phyloP scores from a whole-genome alignment of 495 filamentous ascomycete species.

The Neurospora cerealis region DNA sequence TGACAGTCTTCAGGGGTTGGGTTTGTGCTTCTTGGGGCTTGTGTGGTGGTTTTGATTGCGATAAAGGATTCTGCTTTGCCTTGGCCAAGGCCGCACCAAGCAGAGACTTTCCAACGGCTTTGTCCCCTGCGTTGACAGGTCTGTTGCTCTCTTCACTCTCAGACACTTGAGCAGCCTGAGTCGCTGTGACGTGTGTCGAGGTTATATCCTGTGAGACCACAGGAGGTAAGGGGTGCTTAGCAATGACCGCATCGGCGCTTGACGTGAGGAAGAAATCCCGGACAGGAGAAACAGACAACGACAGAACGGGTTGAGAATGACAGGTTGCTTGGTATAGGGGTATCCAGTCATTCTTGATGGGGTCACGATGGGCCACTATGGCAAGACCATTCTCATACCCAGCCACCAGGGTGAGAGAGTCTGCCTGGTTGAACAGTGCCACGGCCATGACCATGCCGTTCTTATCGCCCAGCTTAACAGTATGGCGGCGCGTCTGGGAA shows the following conservation, averaged over 20 bases:
- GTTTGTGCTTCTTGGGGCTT: constrained; percentile 15
- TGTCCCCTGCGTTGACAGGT: not conserved
- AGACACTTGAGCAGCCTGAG: not conserved
- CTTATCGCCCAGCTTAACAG: constrained; percentile 50
- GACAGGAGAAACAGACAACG: constrained; percentile 52
- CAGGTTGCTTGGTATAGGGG: constrained; percentile 53
- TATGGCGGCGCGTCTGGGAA: constrained; percentile 54
- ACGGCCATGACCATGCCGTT: constrained; percentile 92
- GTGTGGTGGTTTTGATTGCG: constrained; percentile 9
- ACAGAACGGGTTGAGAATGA: constrained; percentile 81
- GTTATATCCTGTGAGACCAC: not conserved
- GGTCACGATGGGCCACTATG: constrained; percentile 38
- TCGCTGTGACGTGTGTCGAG: not conserved
- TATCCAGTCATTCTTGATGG: constrained; percentile 38
- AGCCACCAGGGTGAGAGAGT: constrained; percentile 44
- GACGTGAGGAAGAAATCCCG: constrained; percentile 65
- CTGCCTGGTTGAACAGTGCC: constrained; percentile 42
- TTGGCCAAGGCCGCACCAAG: constrained; percentile 18
- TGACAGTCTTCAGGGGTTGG: constrained; percentile 45
- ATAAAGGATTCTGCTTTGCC: constrained; percentile 5
- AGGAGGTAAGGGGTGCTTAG: constrained; percentile 41
- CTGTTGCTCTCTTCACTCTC: not conserved
- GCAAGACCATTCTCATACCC: constrained; percentile 84
- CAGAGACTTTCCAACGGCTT: constrained; percentile 10
- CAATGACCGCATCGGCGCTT: constrained; percentile 57